Base-by-base conservation (phyloP, 768 basidiomycete genomes). In the Leucosporidium creatinivorum region DNA sequence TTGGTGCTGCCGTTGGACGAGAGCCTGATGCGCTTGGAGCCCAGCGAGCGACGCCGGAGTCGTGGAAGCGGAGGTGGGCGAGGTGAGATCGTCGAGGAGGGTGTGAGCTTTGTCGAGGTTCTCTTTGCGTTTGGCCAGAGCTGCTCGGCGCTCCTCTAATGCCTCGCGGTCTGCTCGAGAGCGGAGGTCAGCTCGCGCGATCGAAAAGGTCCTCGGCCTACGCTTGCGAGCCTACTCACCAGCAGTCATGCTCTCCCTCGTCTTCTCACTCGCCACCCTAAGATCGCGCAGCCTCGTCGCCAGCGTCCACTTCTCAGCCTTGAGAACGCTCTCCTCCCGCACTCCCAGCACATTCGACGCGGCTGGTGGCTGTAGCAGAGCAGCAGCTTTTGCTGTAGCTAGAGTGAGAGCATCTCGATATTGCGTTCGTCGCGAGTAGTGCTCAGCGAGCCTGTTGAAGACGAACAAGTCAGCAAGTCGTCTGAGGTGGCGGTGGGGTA, bases 51-150 rank as follows among this genome's bases (percentile, higher is more conserved):
- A 30, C 0, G 9, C n/a, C n/a, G 7, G 19, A 47, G 36, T 6
- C 56, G 68, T 57, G 4, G 60, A 3, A 4, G 49, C 23, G 19
- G 39, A 19, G 21, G 51, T 17, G 3, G 50, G 17, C 0, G 60
- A 25, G 2, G 62, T 4, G 15, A 70, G 63, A 7, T 50, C 28
- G 4, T 56, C 10, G 52, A 68, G 69, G 47, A 71, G 66, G 1
- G 66, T 65, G 7, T 61, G 63, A 0, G 69, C 69, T 15, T 39
- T 67, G 33, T 47, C 36, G 26, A 71, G 66, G 49, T 71, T 71
- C 12, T 63, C 47, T 4, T 57, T 54, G 1, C 69, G 63, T 0
- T 58, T 9, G 9, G 55, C 39, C 47, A 71, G 60, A 5, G 44
- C 56, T 0, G 49, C 49, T n/a, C 60, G 47, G 0, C 66, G 62